Percentiles rank a stretch among this genome's conserved stretches.
These are phyloP conservation scores for Eurotiales sp. DNA, from an alignment of 2,329 filamentous ascomycete species.

Conservation along the genomic window DNA sequence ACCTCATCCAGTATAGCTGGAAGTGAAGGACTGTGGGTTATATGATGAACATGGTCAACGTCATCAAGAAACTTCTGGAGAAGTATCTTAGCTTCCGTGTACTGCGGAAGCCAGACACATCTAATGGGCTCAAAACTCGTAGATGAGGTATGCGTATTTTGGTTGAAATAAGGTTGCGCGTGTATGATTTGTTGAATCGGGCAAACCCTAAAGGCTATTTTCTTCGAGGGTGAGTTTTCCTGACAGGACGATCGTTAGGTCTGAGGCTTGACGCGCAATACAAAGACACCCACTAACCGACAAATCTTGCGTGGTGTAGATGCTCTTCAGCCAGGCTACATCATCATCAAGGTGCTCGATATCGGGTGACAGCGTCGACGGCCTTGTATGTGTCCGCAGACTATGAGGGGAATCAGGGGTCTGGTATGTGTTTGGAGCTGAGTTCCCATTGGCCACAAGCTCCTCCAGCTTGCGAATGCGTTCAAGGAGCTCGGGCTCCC, in stretches of 20 bases:
- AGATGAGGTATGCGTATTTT: neutral
- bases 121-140: neutral
- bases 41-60: constrained; percentile 3
- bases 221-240: neutral
- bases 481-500: neutral
- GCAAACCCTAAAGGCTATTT: neutral
- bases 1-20: neutral
- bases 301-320: neutral
- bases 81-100: constrained; percentile 1
- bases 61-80: neutral
- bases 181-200: neutral
- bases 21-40: neutral
- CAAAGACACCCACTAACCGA: neutral
- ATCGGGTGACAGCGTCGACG: neutral
- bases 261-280: neutral
- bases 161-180: neutral
- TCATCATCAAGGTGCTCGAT: neutral
- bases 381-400: neutral
- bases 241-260: neutral
- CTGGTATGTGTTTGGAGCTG: neutral
- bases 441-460: neutral
- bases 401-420: neutral
- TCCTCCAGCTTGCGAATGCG: neutral
- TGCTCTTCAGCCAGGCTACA: neutral
- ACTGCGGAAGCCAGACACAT: constrained; percentile 3